These are phyloP conservation scores for Paramecium pentaurelia DNA, from an alignment of 73 alveolate genomes.

Conservation along the genomic window DNA sequence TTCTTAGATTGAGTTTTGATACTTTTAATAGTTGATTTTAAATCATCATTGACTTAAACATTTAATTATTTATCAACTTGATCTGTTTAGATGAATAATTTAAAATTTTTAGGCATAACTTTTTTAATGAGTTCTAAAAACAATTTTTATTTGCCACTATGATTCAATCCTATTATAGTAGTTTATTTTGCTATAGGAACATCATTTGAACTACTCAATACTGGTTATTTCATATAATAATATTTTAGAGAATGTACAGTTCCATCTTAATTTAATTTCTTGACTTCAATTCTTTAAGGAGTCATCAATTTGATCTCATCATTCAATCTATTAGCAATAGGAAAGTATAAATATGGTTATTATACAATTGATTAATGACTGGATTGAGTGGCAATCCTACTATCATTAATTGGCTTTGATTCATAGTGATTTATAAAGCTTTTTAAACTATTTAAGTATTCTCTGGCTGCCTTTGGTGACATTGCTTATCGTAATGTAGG, in stretches of 20 bases:
- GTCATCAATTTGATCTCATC: background rate
- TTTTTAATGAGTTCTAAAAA: background rate
- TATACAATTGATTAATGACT: background rate
- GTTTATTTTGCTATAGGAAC: background rate
- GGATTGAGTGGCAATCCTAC: background rate
- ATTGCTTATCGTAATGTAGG: background rate
- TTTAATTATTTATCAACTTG: background rate
- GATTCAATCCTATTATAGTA: background rate
- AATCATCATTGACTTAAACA: background rate
- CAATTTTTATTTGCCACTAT: background rate
- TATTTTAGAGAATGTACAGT: background rate
- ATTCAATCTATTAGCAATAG: background rate
- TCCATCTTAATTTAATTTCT: background rate
- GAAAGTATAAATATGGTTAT: background rate
- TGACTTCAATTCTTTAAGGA: background rate
- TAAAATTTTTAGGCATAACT: background rate
- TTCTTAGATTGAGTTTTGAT: background rate
- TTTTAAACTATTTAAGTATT: background rate
- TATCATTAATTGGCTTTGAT: background rate
- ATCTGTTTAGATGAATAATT: background rate
- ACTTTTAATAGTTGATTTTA: background rate
- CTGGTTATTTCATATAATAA: background rate
- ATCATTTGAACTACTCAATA: background rate
- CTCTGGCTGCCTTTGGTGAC: constrained; percentile 38
- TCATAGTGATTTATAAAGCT: background rate